These are phyloP conservation scores for Phyllostachys edulis DNA, from an alignment of 176 grass and related monocot species.

Conservation along the genomic window DNA sequence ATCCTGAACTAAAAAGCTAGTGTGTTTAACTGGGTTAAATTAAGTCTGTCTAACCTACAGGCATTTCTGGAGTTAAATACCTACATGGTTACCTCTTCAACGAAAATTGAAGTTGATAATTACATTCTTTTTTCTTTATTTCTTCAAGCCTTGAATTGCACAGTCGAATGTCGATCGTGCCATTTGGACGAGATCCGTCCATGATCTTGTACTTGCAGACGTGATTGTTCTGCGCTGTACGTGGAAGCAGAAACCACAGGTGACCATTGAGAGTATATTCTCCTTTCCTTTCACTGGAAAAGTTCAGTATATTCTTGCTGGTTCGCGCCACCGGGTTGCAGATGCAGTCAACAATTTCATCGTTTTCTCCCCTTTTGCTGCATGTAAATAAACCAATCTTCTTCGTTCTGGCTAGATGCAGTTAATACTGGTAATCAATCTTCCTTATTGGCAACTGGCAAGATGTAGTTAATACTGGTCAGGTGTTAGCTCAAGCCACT, in stretches of 20 bases:
- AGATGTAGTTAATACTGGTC: not conserved
- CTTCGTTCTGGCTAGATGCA: not conserved
- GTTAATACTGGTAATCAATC: not conserved
- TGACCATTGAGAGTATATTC: slow-evolving; percentile 20
- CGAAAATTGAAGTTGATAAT: not conserved
- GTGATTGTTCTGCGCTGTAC: not conserved
- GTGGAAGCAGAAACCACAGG: not conserved
- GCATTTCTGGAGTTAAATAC: not conserved
- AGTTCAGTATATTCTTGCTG: slow-evolving; percentile 32
- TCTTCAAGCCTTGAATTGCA: not conserved
- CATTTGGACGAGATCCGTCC: not conserved
- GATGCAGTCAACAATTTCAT: slow-evolving; percentile 9
- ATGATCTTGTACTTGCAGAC: not conserved
- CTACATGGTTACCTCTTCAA: not conserved
- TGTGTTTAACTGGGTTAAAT: not conserved
- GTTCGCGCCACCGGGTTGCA: not conserved
- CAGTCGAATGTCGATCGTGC: not conserved
- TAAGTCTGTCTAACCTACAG: too few species aligned
- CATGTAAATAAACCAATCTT: not conserved
- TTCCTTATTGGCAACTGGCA: not conserved
- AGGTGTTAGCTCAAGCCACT: not conserved
- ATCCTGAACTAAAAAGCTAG: not conserved
- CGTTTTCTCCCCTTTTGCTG: not conserved
- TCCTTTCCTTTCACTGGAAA: slow-evolving; percentile 16
- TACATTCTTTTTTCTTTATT: not conserved